Percentiles rank a stretch among this genome's conserved stretches.
phyloP scores from a whole-genome alignment of 768 basidiomycete species.

The Mycena vulgaris region DNA sequence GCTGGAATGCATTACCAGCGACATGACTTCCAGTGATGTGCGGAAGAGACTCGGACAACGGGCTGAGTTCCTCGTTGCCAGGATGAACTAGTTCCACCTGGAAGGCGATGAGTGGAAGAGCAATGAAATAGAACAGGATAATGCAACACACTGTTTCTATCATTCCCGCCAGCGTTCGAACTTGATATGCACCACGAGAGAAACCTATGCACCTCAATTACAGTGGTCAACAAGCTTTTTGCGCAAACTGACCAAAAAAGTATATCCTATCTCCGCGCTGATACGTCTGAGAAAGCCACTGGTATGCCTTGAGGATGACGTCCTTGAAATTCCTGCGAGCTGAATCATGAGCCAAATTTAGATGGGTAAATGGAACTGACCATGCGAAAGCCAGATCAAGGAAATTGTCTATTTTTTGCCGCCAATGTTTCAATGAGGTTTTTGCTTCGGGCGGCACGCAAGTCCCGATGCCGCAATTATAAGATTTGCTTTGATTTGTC shows the following conservation, averaged over 20 bases:
- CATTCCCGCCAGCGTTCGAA: conserved; percentile 6
- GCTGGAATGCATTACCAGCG: background rate
- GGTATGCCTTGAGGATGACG: conserved; percentile 34
- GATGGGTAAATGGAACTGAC: conserved; percentile 42
- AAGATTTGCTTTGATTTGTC: conserved; percentile 46
- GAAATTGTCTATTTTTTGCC: conserved; percentile 40
- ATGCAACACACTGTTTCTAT: conserved; percentile 7
- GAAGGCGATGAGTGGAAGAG: too few species aligned
- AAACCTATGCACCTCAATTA: background rate
- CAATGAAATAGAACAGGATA: too few species aligned
- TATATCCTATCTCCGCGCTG: conserved; percentile 2
- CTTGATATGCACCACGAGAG: conserved; percentile 11
- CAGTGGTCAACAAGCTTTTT: background rate
- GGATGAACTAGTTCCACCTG: conserved; percentile 9
- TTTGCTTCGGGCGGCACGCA: conserved; percentile 42
- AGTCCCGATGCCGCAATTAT: conserved; percentile 53
- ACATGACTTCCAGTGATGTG: background rate
- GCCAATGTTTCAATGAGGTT: conserved; percentile 35
- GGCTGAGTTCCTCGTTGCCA: background rate
- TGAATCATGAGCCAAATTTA: background rate
- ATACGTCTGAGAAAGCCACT: conserved; percentile 14
- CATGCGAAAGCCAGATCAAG: conserved; percentile 57
- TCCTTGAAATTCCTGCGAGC: conserved; percentile 47
- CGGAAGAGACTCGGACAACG: background rate
- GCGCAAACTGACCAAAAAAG: background rate